Evolutionary conservation across 169 alveolate species (phyloP).

Genomic region (Cryptosporidium baileyi): DNA sequence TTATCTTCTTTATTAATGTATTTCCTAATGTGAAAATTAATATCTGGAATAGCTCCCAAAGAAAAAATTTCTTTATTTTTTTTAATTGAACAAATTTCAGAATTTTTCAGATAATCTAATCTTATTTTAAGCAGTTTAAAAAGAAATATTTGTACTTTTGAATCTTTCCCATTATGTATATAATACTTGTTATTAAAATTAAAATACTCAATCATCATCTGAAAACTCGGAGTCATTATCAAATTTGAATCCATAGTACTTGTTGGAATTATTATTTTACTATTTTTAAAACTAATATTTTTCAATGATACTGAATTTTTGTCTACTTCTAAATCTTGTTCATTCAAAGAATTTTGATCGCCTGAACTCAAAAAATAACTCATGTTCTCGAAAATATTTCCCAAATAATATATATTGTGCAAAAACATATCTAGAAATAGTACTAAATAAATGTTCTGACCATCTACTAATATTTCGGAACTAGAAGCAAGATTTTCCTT

Average conservation of each 20-base stretch:
- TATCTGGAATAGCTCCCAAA: conserved; percentile 22
- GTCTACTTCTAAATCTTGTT: background rate
- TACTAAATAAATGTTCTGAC: background rate
- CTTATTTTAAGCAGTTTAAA: conserved; percentile 4
- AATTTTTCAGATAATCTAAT: background rate
- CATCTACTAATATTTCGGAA: conserved; percentile 51
- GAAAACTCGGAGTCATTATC: background rate
- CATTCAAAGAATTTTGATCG: background rate
- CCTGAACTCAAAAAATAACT: background rate
- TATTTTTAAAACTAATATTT: background rate
- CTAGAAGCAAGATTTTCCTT: background rate
- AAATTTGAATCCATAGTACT: background rate
- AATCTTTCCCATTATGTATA: background rate
- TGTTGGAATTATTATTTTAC: conserved; percentile 30
- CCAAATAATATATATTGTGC: conserved; percentile 47
- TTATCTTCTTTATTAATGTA: background rate
- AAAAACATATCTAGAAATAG: conserved; percentile 31
- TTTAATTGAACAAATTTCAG: background rate
- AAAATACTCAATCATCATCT: conserved; percentile 12
- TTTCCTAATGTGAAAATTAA: conserved; percentile 43
- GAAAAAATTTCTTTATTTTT: background rate
- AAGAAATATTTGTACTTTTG: background rate
- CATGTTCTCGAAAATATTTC: conserved; percentile 12
- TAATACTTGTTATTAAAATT: conserved; percentile 25
- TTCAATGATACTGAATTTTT: background rate